Conservation (phyloP, 2,329 filamentous ascomycete species). For the Microsporum ferrugineum region DNA sequence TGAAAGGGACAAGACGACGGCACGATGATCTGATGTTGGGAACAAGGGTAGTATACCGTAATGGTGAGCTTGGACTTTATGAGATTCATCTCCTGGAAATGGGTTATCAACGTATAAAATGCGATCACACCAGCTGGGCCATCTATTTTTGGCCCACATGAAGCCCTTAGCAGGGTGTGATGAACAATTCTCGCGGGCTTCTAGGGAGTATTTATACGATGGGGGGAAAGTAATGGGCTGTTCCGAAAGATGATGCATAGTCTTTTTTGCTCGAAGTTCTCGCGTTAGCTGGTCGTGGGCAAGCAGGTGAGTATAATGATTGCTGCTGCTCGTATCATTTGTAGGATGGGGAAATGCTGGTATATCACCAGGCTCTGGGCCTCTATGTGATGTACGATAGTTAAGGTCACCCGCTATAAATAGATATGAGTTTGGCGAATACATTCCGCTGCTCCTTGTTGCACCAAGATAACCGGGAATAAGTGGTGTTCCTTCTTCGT, state of each 20-base stretch:
- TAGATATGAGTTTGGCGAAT: conserved; percentile 61
- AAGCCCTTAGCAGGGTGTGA: conserved; percentile 38
- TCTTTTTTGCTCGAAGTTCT: conserved; percentile 57
- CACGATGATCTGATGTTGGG: conserved; percentile 74
- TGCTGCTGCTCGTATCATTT: conserved; percentile 39
- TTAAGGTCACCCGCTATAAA: conserved; percentile 91
- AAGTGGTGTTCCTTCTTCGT: conserved; percentile 26
- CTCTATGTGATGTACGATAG: conserved; percentile 66
- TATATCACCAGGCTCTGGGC: conserved; percentile 49
- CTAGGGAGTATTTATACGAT: conserved; percentile 74
- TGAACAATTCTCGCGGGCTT: conserved; percentile 30
- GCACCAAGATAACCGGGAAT: conserved; percentile 22
- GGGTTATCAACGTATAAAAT: conserved; percentile 64
- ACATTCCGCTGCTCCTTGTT: conserved; percentile 43
- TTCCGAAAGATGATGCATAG: conserved; percentile 69
- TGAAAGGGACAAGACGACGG: conserved; percentile 60
- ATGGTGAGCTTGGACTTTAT: conserved; percentile 41
- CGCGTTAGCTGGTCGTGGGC: conserved; percentile 65
- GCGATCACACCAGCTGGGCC: conserved; percentile 88
- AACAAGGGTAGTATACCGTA: conserved; percentile 71
- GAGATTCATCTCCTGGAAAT: conserved; percentile 33
- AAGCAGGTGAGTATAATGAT: conserved; percentile 58
- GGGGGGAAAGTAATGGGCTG: conserved; percentile 67
- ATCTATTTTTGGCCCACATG: conserved; percentile 70
- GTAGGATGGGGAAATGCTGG: conserved; percentile 51